Evolutionary conservation across 2,329 filamentous ascomycete genomes (phyloP).

Genomic region (Alternaria sp.): DNA sequence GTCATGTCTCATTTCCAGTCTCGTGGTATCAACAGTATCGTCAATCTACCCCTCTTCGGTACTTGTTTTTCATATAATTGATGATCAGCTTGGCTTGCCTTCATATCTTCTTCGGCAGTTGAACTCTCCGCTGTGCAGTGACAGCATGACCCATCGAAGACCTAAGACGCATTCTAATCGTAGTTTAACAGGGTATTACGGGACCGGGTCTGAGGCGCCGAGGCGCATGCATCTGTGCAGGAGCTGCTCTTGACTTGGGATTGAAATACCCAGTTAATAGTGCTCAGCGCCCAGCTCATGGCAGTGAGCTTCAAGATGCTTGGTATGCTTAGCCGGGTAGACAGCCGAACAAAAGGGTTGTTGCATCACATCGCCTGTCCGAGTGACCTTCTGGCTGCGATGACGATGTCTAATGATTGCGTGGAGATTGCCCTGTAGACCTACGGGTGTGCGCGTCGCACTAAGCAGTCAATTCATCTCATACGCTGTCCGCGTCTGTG

Average conservation of each 20-base stretch:
- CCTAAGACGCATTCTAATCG: neutral
- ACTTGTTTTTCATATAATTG: neutral
- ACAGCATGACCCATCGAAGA: neutral
- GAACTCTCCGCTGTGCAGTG: neutral
- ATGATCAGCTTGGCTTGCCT: neutral
- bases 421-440: conserved; percentile 2
- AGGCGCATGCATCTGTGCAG: neutral
- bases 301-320: conserved; percentile 22
- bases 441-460: neutral
- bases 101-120: neutral
- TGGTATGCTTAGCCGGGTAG: conserved; percentile 23
- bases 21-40: neutral
- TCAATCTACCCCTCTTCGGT: neutral
- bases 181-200: neutral
- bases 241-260: neutral
- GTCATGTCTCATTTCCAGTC: conserved; percentile 14
- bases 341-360: conserved; percentile 9
- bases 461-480: neutral
- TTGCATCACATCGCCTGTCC: conserved; percentile 5
- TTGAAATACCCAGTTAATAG: neutral
- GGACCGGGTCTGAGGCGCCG: no score
- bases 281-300: conserved; percentile 11
- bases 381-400: neutral
- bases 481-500: neutral
- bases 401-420: neutral